These are phyloP conservation scores for Emergomyces orientalis DNA, from an alignment of 2,329 filamentous ascomycete genomes.

Conservation along the genomic window DNA sequence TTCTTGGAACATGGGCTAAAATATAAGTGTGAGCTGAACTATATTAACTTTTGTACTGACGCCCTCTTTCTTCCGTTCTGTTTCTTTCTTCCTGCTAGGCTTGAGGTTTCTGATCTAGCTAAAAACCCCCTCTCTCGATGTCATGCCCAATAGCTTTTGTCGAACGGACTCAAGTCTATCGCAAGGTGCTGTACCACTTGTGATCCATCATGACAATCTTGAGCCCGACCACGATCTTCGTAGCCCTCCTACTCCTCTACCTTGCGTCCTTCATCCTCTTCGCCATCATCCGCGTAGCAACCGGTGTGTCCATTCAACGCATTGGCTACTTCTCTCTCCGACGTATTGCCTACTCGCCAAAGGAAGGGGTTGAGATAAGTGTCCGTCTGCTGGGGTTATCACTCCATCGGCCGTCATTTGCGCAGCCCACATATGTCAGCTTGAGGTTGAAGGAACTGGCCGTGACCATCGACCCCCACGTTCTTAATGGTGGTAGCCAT, in stretches of 20 bases:
- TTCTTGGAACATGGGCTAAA: neutral
- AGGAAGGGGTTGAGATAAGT: slow-evolving; percentile 81
- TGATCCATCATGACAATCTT: slow-evolving; percentile 35
- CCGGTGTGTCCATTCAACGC: slow-evolving; percentile 89
- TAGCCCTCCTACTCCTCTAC: slow-evolving; percentile 76
- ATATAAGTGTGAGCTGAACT: neutral
- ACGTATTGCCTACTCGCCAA: slow-evolving; percentile 79
- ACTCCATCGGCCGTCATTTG: slow-evolving; percentile 88
- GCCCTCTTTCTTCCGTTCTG: neutral
- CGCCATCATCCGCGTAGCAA: slow-evolving; percentile 82
- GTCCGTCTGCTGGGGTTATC: slow-evolving; percentile 80
- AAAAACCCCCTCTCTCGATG: slow-evolving; percentile 7
- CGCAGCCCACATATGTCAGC: slow-evolving; percentile 93
- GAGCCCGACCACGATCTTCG: slow-evolving; percentile 71
- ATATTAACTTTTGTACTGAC: neutral
- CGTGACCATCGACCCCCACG: slow-evolving; percentile 68
- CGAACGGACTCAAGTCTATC: slow-evolving; percentile 12
- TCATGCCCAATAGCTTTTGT: slow-evolving; percentile 6
- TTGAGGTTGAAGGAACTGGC: slow-evolving; percentile 77
- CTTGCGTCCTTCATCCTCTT: slow-evolving; percentile 88
- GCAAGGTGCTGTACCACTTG: slow-evolving; percentile 9
- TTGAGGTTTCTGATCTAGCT: slow-evolving; percentile 12
- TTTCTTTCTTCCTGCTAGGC: slow-evolving; percentile 4
- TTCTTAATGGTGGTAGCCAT: slow-evolving; percentile 25
- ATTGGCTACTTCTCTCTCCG: slow-evolving; percentile 88